Base-by-base conservation (phyloP, 1,284 basidiomycete genomes). In the Singerocomus rubriflavus region DNA sequence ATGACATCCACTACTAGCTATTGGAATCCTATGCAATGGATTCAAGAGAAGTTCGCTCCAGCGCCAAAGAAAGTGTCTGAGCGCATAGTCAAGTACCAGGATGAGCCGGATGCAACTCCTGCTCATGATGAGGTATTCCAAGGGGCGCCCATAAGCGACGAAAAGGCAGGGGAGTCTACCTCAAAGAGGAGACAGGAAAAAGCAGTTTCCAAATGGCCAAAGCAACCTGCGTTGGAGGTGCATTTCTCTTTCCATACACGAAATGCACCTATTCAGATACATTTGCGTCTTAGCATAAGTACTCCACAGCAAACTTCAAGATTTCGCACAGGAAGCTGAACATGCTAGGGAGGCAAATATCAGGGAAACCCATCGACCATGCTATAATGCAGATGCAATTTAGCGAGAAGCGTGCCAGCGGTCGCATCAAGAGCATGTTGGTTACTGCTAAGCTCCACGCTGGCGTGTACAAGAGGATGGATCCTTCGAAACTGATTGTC, bases 321-420 rank as follows among this genome's bases (percentile, higher is more conserved):
- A 93, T 95, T 43, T 95, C 92, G 2, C 91, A 89, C 57, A 82
- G 93, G 51, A 98, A 98, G 71, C 76, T 98, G 47, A 94, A 96
- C 69, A 80, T 88, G 73, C 77, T 99, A 37, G 88, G 89, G 7
- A 78, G 84, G 48, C 92, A 98, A 69, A 92, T 98, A 58, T 78
- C 89, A 9, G 88, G 90, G 13, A 87, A 92, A 61, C 92, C 93
- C 12, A 85, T 96, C 52, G 94, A 98, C 71, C 85, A 89, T 64
- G 95, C 96, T 26, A 95, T 99, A 64, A 73, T 98, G 46, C 96
- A 99, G 67, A 96, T 98, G 89, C 83, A 91, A 66, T 97, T 98
- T 70, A 90, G 87, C 59, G 85, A 94, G 68, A 98, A 98, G 73
- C 81, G 93, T 13, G 91, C 90, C 10, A 87, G 91, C 51, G 81